Evolutionary conservation across 2,329 filamentous ascomycete species (phyloP).

Genomic region (Fusarium mundagurra): DNA sequence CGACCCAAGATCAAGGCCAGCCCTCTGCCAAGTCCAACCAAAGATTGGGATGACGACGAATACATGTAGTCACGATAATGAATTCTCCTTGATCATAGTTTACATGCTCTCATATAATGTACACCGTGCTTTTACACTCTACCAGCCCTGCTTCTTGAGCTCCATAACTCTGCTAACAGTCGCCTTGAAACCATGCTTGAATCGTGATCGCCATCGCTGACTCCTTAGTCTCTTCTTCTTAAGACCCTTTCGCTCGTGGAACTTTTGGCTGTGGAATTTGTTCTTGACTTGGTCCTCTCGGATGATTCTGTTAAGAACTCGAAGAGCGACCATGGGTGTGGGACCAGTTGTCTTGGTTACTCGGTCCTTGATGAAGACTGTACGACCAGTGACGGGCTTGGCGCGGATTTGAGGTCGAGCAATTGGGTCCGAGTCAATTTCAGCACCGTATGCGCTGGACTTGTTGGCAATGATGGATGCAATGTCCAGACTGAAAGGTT

Average conservation of each 20-base stretch:
- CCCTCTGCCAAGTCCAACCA: constrained; percentile 66
- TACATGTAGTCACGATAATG: constrained; percentile 38
- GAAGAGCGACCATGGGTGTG: constrained; percentile 58
- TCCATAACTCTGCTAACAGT: constrained; percentile 72
- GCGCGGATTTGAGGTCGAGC: constrained; percentile 44
- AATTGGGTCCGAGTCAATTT: constrained; percentile 36
- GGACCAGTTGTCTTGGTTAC: constrained; percentile 43
- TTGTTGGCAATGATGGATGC: constrained; percentile 49
- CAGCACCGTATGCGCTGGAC: constrained; percentile 34
- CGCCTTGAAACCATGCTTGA: constrained; percentile 74
- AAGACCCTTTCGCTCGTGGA: constrained; percentile 78
- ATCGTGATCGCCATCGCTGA: constrained; percentile 74
- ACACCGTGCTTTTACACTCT: constrained; percentile 41
- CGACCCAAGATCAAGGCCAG: constrained; percentile 83
- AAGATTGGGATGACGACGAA: constrained; percentile 46
- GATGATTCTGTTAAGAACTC: constrained; percentile 52
- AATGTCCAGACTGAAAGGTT: constrained; percentile 46
- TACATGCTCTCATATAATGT: constrained; percentile 43
- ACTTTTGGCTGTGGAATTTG: constrained; percentile 69
- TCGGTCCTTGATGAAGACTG: constrained; percentile 50
- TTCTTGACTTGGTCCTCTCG: constrained; percentile 64
- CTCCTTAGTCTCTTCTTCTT: constrained; percentile 80
- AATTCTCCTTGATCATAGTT: constrained; percentile 24
- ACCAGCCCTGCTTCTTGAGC: constrained; percentile 84
- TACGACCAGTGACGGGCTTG: constrained; percentile 50